A percentile compares a stretch with the other conserved stretches of the same genome.
Conservation (phyloP, 371 early-diverging fungal species). For the Mortierella sp. region DNA sequence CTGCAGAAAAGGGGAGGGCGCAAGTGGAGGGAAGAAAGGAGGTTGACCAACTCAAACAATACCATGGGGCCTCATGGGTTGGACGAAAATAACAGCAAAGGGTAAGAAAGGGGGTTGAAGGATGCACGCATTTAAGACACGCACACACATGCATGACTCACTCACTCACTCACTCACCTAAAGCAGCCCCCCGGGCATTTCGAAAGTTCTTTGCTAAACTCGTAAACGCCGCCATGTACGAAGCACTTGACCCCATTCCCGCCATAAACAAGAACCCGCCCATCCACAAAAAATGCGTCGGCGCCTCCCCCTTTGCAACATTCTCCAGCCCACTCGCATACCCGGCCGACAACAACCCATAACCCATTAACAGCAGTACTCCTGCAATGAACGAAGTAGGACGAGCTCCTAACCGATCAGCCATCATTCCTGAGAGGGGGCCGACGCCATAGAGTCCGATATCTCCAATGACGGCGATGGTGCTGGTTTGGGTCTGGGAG, state of each 20-base stretch:
- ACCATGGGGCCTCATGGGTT: neutral
- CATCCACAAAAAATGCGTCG: slow-evolving; percentile 37
- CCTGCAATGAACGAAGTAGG: slow-evolving; percentile 36
- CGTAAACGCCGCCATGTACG: slow-evolving; percentile 54
- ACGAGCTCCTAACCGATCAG: slow-evolving; percentile 45
- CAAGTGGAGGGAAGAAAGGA: neutral
- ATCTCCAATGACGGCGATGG: slow-evolving; percentile 48
- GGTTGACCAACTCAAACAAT: neutral
- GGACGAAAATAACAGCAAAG: neutral
- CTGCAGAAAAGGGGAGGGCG: neutral
- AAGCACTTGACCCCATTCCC: slow-evolving; percentile 39
- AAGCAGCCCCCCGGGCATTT: slow-evolving; percentile 35
- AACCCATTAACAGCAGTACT: slow-evolving; percentile 23
- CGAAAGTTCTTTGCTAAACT: slow-evolving; percentile 42
- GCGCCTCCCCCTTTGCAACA: slow-evolving; percentile 7
- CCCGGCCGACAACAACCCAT: slow-evolving; percentile 30
- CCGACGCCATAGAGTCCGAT: slow-evolving; percentile 50
- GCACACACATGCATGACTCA: neutral
- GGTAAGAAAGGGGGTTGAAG: neutral
- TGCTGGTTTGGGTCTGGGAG: slow-evolving; percentile 41
- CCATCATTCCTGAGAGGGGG: slow-evolving; percentile 40
- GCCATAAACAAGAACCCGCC: slow-evolving; percentile 29
- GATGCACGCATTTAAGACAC: neutral
- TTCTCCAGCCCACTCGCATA: slow-evolving; percentile 27
- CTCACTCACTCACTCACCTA: slow-evolving; percentile 24